Base-by-base conservation (phyloP, 1,284 basidiomycete genomes). In the Agaricales sp. region DNA sequence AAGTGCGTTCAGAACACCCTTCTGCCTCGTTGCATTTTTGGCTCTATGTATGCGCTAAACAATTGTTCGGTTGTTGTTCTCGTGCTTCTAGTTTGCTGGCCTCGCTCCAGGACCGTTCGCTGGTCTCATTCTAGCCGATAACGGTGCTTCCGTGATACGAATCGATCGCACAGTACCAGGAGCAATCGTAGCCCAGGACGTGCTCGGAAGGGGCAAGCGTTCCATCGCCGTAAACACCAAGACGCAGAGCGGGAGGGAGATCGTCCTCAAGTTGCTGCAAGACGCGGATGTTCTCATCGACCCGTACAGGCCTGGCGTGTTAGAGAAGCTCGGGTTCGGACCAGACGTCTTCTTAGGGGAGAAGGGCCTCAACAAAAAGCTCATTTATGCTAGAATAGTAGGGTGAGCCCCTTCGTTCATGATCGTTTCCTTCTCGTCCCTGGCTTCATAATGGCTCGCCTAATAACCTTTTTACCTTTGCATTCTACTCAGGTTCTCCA, bases 51-150 rank as follows among this genome's bases (percentile, higher is more conserved):
- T 43, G n/a, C 11, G 8, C n/a, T 11, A 19, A 11, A 16, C 20
- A 16, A n/a, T n/a, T n/a, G n/a, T n/a, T n/a, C n/a, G n/a, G n/a
- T 16, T 37, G 12, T 37, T 37, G 16, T 37, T 16, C 48, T 8
- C 8, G n/a, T 21, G 14, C 38, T 26, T 35, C 14, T 54, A 92
- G 82, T 90, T 92, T 58, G 87, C 82, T 21, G 89, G 88, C n/a
- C 70, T 92, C 13, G 89, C 87, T 3, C 89, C 89, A 1, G 87
- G 78, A 1, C 88, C 87, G 0, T 89, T 86, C 55, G 78, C 86
- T 4, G 87, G 85, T n/a, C 73, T 91, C 49, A 63, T 92, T 43
- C 73, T 92, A 26, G 81, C 87, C 4, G 88, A 92, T 65, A 82
- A 86, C 59, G 88, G 89, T 1, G 89, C 89, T 13, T 75, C 76